Conservation (phyloP, 2,329 filamentous ascomycete species). For the Grosmannia penicillata region DNA sequence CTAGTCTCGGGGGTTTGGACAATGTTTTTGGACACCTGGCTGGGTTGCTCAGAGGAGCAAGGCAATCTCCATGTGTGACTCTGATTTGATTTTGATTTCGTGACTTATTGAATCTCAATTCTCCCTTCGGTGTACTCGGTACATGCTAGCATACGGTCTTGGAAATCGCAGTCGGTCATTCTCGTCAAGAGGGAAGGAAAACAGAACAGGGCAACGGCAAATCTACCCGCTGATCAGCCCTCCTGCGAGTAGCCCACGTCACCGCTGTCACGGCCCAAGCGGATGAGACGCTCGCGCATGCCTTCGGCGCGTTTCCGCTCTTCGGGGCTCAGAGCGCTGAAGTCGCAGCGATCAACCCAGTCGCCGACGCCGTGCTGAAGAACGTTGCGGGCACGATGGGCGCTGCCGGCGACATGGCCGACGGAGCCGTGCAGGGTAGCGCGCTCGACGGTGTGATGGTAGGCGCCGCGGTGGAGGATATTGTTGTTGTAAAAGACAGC, state of each 20-base stretch:
- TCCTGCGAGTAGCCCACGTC: conserved; percentile 49
- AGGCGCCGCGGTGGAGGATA: conserved; percentile 62
- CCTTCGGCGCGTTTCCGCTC: conserved; percentile 36
- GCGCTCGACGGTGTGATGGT: conserved; percentile 41
- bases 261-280: conserved; percentile 43
- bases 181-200: no score
- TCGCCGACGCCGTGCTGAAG: conserved; percentile 58
- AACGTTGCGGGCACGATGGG: conserved; percentile 51
- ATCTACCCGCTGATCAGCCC: conserved; percentile 22
- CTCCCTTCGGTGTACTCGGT: no score
- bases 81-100: no score
- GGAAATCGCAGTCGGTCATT: no score
- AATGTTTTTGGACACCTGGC: no score
- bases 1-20: no score
- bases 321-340: conserved; percentile 16
- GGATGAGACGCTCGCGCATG: conserved; percentile 49
- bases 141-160: no score
- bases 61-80: no score
- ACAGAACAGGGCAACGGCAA: no score
- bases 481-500: conserved; percentile 85
- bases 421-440: conserved; percentile 62
- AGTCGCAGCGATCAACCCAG: conserved; percentile 48
- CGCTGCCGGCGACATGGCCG: conserved; percentile 41
- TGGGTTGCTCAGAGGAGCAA: no score
- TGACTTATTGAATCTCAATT: no score